These are phyloP conservation scores for Paracoccidioides lutzii DNA, from an alignment of 2,329 filamentous ascomycete genomes.

Conservation along the genomic window DNA sequence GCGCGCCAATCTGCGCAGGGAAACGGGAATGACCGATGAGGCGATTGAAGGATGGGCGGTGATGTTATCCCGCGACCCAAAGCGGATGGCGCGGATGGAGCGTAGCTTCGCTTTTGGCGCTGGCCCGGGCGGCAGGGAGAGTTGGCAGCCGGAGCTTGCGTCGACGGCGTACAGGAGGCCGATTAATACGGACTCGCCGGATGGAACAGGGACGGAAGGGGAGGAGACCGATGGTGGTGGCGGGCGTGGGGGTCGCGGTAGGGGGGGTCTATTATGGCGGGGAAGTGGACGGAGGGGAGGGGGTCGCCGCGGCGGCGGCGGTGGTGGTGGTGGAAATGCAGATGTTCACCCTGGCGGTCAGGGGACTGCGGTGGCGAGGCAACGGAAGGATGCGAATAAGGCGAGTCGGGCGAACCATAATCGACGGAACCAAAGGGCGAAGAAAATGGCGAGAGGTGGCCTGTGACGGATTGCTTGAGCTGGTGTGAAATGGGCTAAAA, in stretches of 20 bases:
- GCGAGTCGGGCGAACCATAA: conserved; percentile 75
- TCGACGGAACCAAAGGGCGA: conserved; percentile 55
- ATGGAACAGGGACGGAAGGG: conserved; percentile 5
- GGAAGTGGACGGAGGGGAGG: conserved; percentile 37
- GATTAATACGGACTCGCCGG: conserved; percentile 12
- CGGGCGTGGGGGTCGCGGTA: conserved; percentile 27
- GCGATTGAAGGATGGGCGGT: conserved; percentile 87
- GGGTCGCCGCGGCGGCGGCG: conserved; percentile 35
- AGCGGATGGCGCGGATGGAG: conserved; percentile 57
- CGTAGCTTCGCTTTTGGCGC: conserved; percentile 53
- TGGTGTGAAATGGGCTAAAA: too few species aligned
- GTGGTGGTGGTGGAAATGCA: conserved; percentile 38
- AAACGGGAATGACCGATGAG: conserved; percentile 86
- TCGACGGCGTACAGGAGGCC: conserved; percentile 50
- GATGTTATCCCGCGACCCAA: conserved; percentile 65
- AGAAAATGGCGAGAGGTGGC: conserved; percentile 48
- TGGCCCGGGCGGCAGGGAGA: conserved; percentile 31
- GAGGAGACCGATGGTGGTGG: conserved; percentile 40
- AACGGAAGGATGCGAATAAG: conserved; percentile 72
- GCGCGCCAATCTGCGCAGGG: conserved; percentile 52
- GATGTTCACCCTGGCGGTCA: conserved; percentile 43
- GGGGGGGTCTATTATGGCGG: conserved; percentile 36
- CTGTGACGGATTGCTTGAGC: conserved; percentile 15
- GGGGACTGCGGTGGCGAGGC: conserved; percentile 56
- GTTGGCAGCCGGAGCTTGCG: conserved; percentile 47